Conservation (phyloP, 75 land plant genomes). For the Pinus tabuliformis region DNA sequence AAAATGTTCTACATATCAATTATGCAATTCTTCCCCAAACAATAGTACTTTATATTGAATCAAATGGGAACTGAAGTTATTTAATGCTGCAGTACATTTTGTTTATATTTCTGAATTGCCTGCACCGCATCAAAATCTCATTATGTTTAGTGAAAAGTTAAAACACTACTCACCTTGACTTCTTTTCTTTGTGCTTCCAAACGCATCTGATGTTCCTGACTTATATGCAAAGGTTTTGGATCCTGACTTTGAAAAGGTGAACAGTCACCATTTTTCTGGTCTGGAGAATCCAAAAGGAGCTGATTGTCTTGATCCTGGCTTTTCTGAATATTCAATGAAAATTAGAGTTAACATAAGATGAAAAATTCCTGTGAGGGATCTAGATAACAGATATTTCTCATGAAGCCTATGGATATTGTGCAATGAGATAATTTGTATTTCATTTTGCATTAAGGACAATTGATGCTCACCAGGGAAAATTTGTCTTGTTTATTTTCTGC, state of each 20-base stretch:
- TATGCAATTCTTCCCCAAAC: no score
- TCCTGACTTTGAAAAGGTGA: slow-evolving; percentile 1
- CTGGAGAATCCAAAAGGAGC: slow-evolving; percentile 3
- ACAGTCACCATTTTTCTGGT: slow-evolving; percentile 1
- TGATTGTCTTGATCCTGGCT: background rate
- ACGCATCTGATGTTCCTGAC: slow-evolving; percentile 15
- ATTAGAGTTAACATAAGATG: background rate
- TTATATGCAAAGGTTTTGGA: background rate
- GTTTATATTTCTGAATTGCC: background rate
- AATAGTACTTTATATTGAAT: no score
- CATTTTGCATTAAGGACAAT: no score
- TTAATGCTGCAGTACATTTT: background rate
- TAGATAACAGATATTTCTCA: no score
- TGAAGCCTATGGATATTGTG: background rate
- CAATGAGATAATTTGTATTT: background rate
- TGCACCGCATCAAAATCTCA: background rate
- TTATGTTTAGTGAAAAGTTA: background rate
- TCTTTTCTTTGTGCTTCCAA: slow-evolving; percentile 40
- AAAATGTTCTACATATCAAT: no score
- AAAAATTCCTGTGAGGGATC: background rate
- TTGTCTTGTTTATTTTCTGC: slow-evolving; percentile 14
- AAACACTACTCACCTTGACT: slow-evolving; percentile 25
- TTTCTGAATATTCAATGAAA: background rate
- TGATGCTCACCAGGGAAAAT: slow-evolving; percentile 19
- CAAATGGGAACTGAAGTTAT: no score